phyloP scores from a whole-genome alignment of 352 stramenopile species.

The Pythium vanterpoolii region DNA sequence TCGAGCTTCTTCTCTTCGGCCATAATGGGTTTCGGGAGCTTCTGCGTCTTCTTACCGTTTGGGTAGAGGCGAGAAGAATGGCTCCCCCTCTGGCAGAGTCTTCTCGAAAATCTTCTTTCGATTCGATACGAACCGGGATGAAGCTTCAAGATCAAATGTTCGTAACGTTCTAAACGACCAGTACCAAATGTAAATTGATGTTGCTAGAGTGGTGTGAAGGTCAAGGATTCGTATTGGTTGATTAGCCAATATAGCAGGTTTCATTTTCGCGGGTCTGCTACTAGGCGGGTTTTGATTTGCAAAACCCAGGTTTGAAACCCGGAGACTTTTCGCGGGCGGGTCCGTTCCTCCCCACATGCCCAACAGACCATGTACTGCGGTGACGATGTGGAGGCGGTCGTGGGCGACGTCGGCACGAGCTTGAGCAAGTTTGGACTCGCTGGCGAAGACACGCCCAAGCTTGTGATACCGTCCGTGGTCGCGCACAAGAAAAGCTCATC shows the following conservation, averaged over 20 bases:
- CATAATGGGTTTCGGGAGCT: constrained; percentile 37
- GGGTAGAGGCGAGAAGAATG: constrained; percentile 6
- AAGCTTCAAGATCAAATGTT: constrained; percentile 18
- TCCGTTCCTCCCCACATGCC: background rate
- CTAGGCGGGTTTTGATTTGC: background rate
- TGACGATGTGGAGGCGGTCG: constrained; percentile 95
- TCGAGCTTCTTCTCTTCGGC: constrained; percentile 68
- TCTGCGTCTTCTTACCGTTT: constrained; percentile 3
- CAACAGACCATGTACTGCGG: constrained; percentile 91
- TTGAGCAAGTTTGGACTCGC: constrained; percentile 94
- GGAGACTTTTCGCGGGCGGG: background rate
- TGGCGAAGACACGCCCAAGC: constrained; percentile 92
- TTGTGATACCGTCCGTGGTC: constrained; percentile 80
- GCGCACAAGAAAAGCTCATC: constrained; percentile 25
- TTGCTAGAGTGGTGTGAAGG: background rate
- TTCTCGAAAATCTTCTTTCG: constrained; percentile 23
- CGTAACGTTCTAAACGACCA: constrained; percentile 22
- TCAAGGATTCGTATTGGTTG: constrained; percentile 14
- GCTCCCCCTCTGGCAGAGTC: background rate
- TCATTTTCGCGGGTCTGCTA: background rate
- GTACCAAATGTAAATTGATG: background rate
- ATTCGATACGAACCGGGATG: constrained; percentile 1
- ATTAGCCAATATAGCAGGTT: background rate
- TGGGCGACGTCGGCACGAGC: constrained; percentile 91
- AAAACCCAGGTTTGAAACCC: background rate